phyloP scores from a whole-genome alignment of 2,329 filamentous ascomycete genomes.

The Cercospora zeina region DNA sequence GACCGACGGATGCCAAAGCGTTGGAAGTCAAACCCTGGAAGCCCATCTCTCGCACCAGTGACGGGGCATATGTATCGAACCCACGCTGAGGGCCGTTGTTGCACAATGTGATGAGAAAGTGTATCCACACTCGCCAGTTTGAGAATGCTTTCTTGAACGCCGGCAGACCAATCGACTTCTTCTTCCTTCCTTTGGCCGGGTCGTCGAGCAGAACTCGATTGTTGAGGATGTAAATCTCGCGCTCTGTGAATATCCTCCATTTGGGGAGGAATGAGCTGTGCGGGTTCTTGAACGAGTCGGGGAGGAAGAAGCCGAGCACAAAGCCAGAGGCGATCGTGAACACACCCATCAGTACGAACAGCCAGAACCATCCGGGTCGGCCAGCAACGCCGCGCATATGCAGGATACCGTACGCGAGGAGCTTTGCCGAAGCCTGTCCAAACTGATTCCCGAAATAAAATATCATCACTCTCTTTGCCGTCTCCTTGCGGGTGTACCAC shows the following conservation, averaged over 20 bases:
- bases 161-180: conserved; percentile 36
- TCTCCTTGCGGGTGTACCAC: conserved; percentile 53
- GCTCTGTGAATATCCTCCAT: conserved; percentile 34
- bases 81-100: conserved; percentile 39
- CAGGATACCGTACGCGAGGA: conserved; percentile 48
- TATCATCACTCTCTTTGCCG: conserved; percentile 49
- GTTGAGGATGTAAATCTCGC: conserved; percentile 38
- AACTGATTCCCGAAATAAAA: conserved; percentile 52
- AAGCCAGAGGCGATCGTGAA: conserved; percentile 41
- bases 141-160: conserved; percentile 39
- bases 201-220: conserved; percentile 37
- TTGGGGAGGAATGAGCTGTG: conserved; percentile 34
- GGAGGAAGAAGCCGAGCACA: conserved; percentile 39
- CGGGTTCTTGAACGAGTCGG: conserved; percentile 38
- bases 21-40: conserved; percentile 37
- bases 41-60: conserved; percentile 36
- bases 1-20: conserved; percentile 40
- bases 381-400: conserved; percentile 33
- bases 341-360: conserved; percentile 38
- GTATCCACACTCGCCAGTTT: conserved; percentile 40
- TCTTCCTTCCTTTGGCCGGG: conserved; percentile 37
- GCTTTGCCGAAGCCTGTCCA: conserved; percentile 45
- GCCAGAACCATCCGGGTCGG: conserved; percentile 35
- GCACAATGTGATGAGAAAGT: conserved; percentile 40
- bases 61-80: conserved; percentile 40